Conservation (phyloP, 2,329 filamentous ascomycete genomes). For the Epichloe elymi region DNA sequence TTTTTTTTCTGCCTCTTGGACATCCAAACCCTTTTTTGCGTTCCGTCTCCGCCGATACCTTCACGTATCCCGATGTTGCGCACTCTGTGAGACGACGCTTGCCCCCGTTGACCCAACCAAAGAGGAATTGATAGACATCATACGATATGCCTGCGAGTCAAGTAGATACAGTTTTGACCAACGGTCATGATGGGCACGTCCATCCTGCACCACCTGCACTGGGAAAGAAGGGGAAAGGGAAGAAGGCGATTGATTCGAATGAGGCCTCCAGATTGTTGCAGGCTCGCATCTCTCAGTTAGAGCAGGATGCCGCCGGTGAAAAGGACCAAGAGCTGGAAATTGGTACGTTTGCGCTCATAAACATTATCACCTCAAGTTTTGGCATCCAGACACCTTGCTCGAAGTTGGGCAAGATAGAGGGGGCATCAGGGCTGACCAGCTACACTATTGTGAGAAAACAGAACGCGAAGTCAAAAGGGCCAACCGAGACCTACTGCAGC, state of each 20-base stretch:
- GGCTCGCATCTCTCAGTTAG: conserved; percentile 87
- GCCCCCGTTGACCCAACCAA: conserved; percentile 1
- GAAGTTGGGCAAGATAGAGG: not conserved
- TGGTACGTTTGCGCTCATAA: conserved; percentile 35
- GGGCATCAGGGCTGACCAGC: not conserved
- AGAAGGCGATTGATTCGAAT: conserved; percentile 71
- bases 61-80: not conserved
- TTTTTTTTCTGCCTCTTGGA: not conserved
- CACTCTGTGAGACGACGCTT: conserved; percentile 8
- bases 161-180: conserved; percentile 27
- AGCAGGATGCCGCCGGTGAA: conserved; percentile 83
- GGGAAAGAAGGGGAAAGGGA: conserved; percentile 69
- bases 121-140: conserved; percentile 8
- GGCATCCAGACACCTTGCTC: not conserved
- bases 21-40: not conserved
- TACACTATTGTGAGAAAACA: conserved; percentile 21
- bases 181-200: conserved; percentile 27
- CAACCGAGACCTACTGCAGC: conserved; percentile 76
- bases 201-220: conserved; percentile 28
- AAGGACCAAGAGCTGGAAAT: conserved; percentile 96
- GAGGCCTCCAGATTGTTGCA: conserved; percentile 87
- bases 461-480: conserved; percentile 91
- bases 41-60: not conserved
- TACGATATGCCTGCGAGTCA: conserved; percentile 27
- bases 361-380: not conserved